Base-by-base conservation (phyloP, 192 early-diverging fungal genomes). In the Umbelopsis isabellina region DNA sequence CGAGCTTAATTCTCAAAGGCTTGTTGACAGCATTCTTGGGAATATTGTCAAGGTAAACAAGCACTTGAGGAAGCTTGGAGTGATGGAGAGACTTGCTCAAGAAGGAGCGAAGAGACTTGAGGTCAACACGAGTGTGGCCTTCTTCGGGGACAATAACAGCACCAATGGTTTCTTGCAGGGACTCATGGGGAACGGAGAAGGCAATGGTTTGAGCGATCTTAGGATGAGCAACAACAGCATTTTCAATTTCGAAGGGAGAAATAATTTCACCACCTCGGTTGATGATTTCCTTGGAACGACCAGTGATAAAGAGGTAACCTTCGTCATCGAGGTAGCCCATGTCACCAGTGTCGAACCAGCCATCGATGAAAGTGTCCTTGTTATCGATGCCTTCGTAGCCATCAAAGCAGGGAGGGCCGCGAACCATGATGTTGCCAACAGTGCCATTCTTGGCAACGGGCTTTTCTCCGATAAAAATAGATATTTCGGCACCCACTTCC, bases 191-290 rank as follows among this genome's bases (percentile, higher is more conserved):
- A 16, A 82, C 80, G 4, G 77, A 79, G 51, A 83, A 83, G 18
- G 82, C 82, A 27, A 83, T 61, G 18, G 74, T 73, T n/a, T 82
- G 66, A 20, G 49, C 64, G 25, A 83, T 66, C 27, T 58, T 55
- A 7, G 79, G 79, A 55, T 83, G 78, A 45, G 52, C 53, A 4
- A 72, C 16, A 5, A 72, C 21, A 23, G 70, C 70, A 48, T 72
- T 53, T 65, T 92, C 90, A 18, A 93, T 84, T 78, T 93, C 92
- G 44, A 91, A 75, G 13, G 92, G 92, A 12, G 87, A 90, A 70
- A 93, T 91, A 75, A 88, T 93, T 72, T 92, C 92, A 46, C 92
- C 92, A 49, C 92, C 92, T 33, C 92, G 88, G 81, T 92, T 93
- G 72, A 93, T 93, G 69, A 89, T 83, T 80, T 92, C 91, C 82